phyloP scores from a whole-genome alignment of 2,329 filamentous ascomycete genomes.

The Raffaelea arxii region DNA sequence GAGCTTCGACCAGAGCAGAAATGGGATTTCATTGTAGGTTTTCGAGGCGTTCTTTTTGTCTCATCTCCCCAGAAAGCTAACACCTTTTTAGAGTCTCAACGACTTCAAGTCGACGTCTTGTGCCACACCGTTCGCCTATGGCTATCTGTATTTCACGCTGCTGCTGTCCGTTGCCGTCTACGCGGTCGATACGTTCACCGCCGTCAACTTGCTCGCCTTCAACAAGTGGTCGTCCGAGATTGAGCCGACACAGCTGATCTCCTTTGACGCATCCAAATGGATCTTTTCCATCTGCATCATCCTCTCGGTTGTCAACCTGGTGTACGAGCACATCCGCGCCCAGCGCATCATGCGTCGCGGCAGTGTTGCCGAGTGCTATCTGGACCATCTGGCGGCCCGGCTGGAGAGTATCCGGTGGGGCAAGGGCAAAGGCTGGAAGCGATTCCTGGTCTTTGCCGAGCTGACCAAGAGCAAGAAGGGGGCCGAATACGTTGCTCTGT shows the following conservation, averaged over 20 bases:
- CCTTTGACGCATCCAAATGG: constrained; percentile 77
- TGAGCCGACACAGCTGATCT: constrained; percentile 57
- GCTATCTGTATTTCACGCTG: constrained; percentile 73
- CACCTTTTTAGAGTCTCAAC: constrained; percentile 30
- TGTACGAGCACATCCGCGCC: constrained; percentile 71
- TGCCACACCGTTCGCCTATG: constrained; percentile 69
- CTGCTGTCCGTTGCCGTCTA: constrained; percentile 76
- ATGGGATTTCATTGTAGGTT: constrained; percentile 82
- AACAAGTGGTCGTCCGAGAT: constrained; percentile 82
- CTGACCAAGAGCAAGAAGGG: constrained; percentile 88
- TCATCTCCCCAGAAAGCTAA: not conserved
- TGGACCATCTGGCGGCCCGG: constrained; percentile 77
- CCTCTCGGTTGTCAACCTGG: constrained; percentile 73
- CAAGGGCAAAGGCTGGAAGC: constrained; percentile 67
- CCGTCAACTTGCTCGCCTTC: constrained; percentile 81
- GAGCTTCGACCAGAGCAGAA: constrained; percentile 73
- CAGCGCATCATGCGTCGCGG: constrained; percentile 72
- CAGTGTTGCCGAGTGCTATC: constrained; percentile 82
- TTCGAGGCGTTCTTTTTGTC: constrained; percentile 3
- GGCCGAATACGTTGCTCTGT: constrained; percentile 80
- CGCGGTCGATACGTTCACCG: constrained; percentile 83
- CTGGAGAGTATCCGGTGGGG: constrained; percentile 74
- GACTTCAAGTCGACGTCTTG: constrained; percentile 83
- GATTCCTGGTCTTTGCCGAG: constrained; percentile 87
- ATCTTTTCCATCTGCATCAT: constrained; percentile 92